These are phyloP conservation scores for Abortiporus biennis DNA, from an alignment of 1,284 basidiomycete genomes.

Conservation along the genomic window DNA sequence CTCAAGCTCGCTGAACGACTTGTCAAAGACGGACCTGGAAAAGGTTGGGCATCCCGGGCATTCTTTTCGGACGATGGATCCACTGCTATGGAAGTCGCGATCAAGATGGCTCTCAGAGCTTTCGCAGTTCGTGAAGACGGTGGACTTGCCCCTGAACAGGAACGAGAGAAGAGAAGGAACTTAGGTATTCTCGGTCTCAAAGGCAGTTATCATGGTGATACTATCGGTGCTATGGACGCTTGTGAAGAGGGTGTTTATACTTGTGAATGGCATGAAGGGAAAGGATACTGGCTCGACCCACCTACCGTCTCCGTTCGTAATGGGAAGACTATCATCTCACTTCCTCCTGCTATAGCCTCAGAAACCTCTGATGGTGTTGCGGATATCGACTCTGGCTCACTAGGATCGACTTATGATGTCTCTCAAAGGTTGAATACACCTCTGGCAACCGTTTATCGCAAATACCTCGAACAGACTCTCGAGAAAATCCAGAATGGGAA, in stretches of 20 bases:
- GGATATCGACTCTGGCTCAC: constrained; percentile 33
- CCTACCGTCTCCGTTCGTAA: constrained; percentile 70
- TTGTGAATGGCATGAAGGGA: constrained; percentile 94
- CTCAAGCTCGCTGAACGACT: constrained; percentile 73
- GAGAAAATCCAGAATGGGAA: constrained; percentile 25
- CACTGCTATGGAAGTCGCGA: constrained; percentile 92
- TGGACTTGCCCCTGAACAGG: constrained; percentile 18
- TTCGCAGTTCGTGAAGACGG: constrained; percentile 45
- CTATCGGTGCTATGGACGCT: constrained; percentile 97
- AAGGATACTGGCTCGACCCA: constrained; percentile 92
- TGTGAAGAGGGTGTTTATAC: constrained; percentile 89
- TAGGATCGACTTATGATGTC: constrained; percentile 74
- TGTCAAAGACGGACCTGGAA: constrained; percentile 65
- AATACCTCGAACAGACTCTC: constrained; percentile 55
- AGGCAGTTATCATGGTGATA: constrained; percentile 97
- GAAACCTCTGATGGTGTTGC: constrained; percentile 25
- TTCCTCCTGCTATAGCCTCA: constrained; percentile 48
- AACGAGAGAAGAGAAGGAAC: constrained; percentile 38
- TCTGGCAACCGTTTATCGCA: constrained; percentile 63
- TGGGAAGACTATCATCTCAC: constrained; percentile 51
- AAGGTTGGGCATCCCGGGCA: constrained; percentile 86
- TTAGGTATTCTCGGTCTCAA: constrained; percentile 84
- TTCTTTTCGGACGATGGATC: constrained; percentile 96
- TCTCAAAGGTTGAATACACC: constrained; percentile 49
- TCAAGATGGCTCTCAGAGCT: constrained; percentile 94